Evolutionary conservation across 148 eudicot species (phyloP).

Genomic region (Spergularia bocconei): DNA sequence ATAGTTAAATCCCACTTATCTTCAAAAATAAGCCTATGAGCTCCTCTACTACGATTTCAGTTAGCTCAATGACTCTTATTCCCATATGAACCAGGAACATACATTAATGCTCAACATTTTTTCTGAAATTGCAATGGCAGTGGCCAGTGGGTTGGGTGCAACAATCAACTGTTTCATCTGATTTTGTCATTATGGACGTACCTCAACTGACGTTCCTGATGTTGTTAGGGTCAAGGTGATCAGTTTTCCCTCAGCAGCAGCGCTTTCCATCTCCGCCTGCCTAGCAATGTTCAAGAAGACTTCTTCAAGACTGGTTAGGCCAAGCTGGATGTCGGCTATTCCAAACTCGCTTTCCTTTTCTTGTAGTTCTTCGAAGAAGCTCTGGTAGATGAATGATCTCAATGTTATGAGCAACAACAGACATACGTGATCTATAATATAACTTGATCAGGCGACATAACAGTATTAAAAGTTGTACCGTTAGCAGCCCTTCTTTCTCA

Average conservation of each 20-base stretch:
- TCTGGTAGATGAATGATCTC: constrained; percentile 33
- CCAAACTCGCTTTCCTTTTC: constrained; percentile 67
- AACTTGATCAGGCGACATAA: neutral
- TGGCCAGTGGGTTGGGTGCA: too few species aligned
- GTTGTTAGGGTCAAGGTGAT: constrained; percentile 57
- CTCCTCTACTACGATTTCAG: too few species aligned
- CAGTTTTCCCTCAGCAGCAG: constrained; percentile 73
- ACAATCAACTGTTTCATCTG: too few species aligned
- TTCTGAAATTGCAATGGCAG: too few species aligned
- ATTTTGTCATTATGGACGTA: constrained; percentile 23
- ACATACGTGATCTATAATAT: neutral
- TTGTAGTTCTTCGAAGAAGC: constrained; percentile 80
- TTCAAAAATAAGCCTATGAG: too few species aligned
- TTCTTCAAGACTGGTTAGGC: constrained; percentile 93
- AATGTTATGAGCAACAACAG: neutral
- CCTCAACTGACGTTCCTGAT: constrained; percentile 69
- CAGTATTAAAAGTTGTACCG: constrained; percentile 39
- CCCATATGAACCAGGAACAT: too few species aligned
- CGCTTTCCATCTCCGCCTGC: constrained; percentile 87
- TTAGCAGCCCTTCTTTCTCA: constrained; percentile 62
- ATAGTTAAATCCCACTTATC: too few species aligned
- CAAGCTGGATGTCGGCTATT: constrained; percentile 84
- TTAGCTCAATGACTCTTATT: too few species aligned
- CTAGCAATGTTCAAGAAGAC: constrained; percentile 87
- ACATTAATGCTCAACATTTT: too few species aligned